These are phyloP conservation scores for Talaromyces verruculosus DNA, from an alignment of 2,329 filamentous ascomycete species.

Conservation along the genomic window DNA sequence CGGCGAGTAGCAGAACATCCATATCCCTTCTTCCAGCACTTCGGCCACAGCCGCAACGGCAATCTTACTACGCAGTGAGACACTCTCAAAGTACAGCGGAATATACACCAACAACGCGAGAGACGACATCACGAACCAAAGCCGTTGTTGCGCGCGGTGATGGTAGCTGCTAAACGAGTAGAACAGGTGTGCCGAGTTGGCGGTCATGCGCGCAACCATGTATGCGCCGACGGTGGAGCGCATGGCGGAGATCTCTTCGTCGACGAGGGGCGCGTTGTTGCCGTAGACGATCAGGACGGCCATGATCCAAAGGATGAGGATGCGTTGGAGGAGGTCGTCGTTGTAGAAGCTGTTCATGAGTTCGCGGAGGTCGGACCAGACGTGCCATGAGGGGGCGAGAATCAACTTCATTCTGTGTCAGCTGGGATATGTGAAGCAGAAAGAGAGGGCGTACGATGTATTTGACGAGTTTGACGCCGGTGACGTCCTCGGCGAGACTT, in stretches of 20 bases:
- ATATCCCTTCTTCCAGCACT: constrained; percentile 45
- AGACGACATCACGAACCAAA: constrained; percentile 46
- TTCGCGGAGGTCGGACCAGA: constrained; percentile 53
- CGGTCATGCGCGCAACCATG: constrained; percentile 47
- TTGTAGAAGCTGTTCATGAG: constrained; percentile 57
- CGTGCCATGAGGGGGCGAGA: constrained; percentile 52
- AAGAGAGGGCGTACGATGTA: constrained; percentile 37
- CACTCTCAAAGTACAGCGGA: constrained; percentile 46
- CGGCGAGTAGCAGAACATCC: constrained; percentile 49
- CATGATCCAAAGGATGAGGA: constrained; percentile 55
- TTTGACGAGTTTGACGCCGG: constrained; percentile 48
- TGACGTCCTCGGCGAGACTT: constrained; percentile 48
- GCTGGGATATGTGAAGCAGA: background rate
- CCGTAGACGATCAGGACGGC: constrained; percentile 50
- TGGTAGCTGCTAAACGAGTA: constrained; percentile 51
- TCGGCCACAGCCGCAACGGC: constrained; percentile 47
- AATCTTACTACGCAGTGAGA: constrained; percentile 46
- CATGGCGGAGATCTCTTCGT: constrained; percentile 48
- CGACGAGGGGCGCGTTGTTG: constrained; percentile 50
- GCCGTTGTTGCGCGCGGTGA: constrained; percentile 48
- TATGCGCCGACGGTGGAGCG: constrained; percentile 51
- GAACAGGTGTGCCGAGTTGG: constrained; percentile 40
- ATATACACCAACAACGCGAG: constrained; percentile 45
- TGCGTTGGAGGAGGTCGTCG: constrained; percentile 51
- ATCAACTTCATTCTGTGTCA: constrained; percentile 36